Base-by-base conservation (phyloP, 2,329 filamentous ascomycete species). In the Fusarium coffeatum region DNA sequence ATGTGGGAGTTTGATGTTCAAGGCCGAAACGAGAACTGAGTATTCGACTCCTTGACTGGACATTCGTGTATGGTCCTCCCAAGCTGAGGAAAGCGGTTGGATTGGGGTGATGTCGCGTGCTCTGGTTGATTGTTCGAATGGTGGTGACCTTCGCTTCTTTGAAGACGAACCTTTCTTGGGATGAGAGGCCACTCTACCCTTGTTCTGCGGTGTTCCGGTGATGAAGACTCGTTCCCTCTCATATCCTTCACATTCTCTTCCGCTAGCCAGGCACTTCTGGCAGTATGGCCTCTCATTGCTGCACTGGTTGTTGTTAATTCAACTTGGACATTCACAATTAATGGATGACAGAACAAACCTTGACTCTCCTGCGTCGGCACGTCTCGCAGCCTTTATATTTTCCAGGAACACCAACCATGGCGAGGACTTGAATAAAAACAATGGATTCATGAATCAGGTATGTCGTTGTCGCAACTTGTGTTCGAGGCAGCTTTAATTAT, bases 301-400 rank as follows among this genome's bases (percentile, higher is more conserved):
- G 76, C 89, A 91, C 86, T 89, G 69, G 46, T 47, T 45, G 40
- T n/a, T 42, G 64, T 71, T 34, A 71, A 48, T 22, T 46, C 41
- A 47, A 15, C 27, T n/a, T 41, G 20, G 8, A 25, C 47, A 20
- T 22, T 20, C 22, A 12, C 20, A 27, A 42, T 63, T 25, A 18
- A 34, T 23, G 27, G 28, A 20, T 25, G 27, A 18, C 27, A 20
- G 46, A 34, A 70, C 83, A 68, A 79, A 88, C 88, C 76, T 88
- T 88, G 65, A 89, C 88, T 76, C 88, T 83, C 54, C 88, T 81
- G 28, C 82, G 80, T 50, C 88, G 82, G 75, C 88, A 90, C 27
- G 88, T 89, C 77, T 89, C 87, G 78, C 88, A 90, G 40, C 87
- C 88, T 77, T 89, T 89, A 76, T 87, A 90, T 77, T 89, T 89